These are phyloP conservation scores for Xylariaceae sp. DNA, from an alignment of 2,329 filamentous ascomycete genomes.

Conservation along the genomic window DNA sequence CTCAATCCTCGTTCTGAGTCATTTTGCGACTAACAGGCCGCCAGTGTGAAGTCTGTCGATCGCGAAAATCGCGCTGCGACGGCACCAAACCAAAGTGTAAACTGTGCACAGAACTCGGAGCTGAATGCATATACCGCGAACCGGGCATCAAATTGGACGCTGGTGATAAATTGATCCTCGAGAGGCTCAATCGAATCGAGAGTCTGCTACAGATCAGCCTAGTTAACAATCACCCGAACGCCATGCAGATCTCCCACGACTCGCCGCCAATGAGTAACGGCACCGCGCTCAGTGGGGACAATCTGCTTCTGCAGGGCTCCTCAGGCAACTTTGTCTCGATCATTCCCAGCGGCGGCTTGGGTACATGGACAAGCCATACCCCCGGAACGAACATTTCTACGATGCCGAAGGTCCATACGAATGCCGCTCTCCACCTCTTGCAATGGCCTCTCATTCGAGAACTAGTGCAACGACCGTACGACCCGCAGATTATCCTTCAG, in stretches of 20 bases:
- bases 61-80: conserved; percentile 75
- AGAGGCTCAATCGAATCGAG: conserved; percentile 74
- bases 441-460: conserved; percentile 80
- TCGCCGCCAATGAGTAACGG: conserved; percentile 64
- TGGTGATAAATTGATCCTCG: conserved; percentile 80
- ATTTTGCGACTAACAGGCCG: conserved; percentile 11
- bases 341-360: conserved; percentile 62
- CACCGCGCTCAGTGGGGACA: conserved; percentile 57
- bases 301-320: conserved; percentile 44
- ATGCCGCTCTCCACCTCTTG: conserved; percentile 71
- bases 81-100: conserved; percentile 79
- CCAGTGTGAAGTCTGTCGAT: conserved; percentile 77
- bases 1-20: conserved; percentile 7
- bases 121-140: conserved; percentile 80
- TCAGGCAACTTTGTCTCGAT: conserved; percentile 47
- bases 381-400: conserved; percentile 67
- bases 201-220: conserved; percentile 70
- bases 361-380: conserved; percentile 62
- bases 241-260: conserved; percentile 54
- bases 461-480: conserved; percentile 71
- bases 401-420: conserved; percentile 82
- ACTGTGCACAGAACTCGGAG: conserved; percentile 75
- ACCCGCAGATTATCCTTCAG: conserved; percentile 76
- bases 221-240: conserved; percentile 45
- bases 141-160: conserved; percentile 84